Base-by-base conservation (phyloP, 2,329 filamentous ascomycete species). In the Ophiostoma ulmi region DNA sequence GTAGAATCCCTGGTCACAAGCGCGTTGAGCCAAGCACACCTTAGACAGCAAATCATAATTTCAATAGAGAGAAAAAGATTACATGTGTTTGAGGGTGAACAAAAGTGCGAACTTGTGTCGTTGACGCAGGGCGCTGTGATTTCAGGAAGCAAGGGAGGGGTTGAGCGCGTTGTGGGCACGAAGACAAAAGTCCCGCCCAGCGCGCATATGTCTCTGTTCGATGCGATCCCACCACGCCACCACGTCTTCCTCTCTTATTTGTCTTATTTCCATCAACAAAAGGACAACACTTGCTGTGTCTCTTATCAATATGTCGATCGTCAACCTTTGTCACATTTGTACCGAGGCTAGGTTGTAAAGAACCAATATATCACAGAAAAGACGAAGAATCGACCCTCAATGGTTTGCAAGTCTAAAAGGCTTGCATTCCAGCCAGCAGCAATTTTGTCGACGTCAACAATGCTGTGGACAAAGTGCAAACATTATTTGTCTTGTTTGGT, bases 31-130 rank as follows among this genome's bases (percentile, higher is more conserved):
- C 52, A 58, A 58, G 52, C n/a, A 58, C n/a, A 13, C 10, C 22
- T 26, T 58, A 5, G 1, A 58, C 52, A 13, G 52, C 52, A 48
- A 48, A 3, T 44, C 10, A 58, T 26, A 58, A 58, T 58, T 58
- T 48, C 17, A 48, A n/a, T n/a, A 31, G 3, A 39, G 8, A 48
- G n/a, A n/a, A 61, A 35, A 35, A 26, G 26, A 63, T 63, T 63
- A 17, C 14, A 63, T 31, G 58, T 63, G 58, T 63, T 31, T 20
- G 26, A 63, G 58, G 14, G 58, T 26, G 26, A 35, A 26, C 22
- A 35, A 63, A 63, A 63, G 58, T 63, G 58, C 58, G 58, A 17
- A 63, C 58, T 63, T 63, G 11, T 63, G n/a, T 55, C n/a, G 8
- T 13, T 11, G 52, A 63, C 17, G 58, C 58, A 63, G 22, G 58